A percentile compares a stretch with the other conserved stretches of the same genome.
Conservation (phyloP, 345 rosid genomes). For the Populus euphratica region DNA sequence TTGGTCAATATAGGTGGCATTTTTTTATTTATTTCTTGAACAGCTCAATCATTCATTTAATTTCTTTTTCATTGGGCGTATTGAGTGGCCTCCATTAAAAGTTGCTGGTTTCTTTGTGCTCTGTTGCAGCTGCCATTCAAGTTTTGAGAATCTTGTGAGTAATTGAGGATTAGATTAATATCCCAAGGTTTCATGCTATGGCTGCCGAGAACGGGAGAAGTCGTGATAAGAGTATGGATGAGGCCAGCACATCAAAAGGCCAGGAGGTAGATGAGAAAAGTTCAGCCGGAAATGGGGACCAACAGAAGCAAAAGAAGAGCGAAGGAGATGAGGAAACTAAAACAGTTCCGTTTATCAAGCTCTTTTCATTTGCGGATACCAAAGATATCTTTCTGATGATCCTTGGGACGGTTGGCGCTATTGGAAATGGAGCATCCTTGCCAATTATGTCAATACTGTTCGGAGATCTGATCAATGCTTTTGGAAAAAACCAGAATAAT, state of each 20-base stretch:
- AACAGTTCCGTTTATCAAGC: conserved; percentile 66
- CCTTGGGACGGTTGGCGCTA: conserved; percentile 63
- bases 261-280: conserved; percentile 29
- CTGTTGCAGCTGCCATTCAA: neutral
- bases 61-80: neutral
- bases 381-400: conserved; percentile 58
- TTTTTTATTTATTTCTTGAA: too few relatives aligned
- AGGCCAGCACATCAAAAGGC: conserved; percentile 44
- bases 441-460: conserved; percentile 79
- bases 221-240: conserved; percentile 19
- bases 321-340: conserved; percentile 49
- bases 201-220: conserved; percentile 22
- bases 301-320: conserved; percentile 21
- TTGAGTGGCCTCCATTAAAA: neutral
- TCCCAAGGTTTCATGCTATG: conserved; percentile 23
- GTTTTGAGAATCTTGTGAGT: neutral
- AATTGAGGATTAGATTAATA: neutral
- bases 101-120: neutral
- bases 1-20: too few relatives aligned
- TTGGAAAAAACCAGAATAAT: conserved; percentile 54
- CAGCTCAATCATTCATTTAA: neutral
- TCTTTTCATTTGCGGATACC: conserved; percentile 73
- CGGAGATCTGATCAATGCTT: conserved; percentile 62
- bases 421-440: conserved; percentile 61
- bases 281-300: conserved; percentile 12